A percentile compares a stretch with the other conserved stretches of the same genome.
These are phyloP conservation scores for Nothophaeocryptopus gaeumannii DNA, from an alignment of 2,329 filamentous ascomycete species.

Conservation along the genomic window DNA sequence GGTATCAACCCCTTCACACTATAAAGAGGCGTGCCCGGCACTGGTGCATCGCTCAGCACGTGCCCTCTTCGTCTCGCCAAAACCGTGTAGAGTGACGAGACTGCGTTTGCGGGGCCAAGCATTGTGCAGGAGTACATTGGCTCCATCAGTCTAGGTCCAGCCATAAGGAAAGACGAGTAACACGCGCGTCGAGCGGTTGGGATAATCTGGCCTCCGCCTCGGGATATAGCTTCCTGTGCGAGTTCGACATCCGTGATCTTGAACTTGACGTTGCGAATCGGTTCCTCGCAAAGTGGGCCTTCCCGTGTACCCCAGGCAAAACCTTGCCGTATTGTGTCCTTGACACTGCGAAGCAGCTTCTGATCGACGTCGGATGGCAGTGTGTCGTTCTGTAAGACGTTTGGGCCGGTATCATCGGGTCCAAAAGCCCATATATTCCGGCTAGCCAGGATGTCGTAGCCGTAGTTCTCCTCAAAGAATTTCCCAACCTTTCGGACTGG, in stretches of 20 bases:
- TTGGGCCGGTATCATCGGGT: constrained; percentile 89
- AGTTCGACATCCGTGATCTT: constrained; percentile 87
- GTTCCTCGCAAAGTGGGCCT: constrained; percentile 96
- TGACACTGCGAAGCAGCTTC: constrained; percentile 79
- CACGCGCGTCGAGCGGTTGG: constrained; percentile 88
- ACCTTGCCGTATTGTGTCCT: constrained; percentile 90
- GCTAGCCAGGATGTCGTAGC: constrained; percentile 91
- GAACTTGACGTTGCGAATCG: constrained; percentile 97
- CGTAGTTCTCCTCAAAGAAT: constrained; percentile 96
- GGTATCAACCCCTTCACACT: constrained; percentile 86
- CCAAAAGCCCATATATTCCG: constrained; percentile 98
- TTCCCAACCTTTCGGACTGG: constrained; percentile 90
- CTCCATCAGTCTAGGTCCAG: constrained; percentile 93
- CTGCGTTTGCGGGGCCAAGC: constrained; percentile 85
- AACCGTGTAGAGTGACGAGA: constrained; percentile 86
- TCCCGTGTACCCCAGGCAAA: constrained; percentile 96
- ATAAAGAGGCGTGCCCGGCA: constrained; percentile 92
- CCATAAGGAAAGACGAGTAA: constrained; percentile 96
- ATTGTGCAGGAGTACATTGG: constrained; percentile 90
- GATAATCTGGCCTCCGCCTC: constrained; percentile 95
- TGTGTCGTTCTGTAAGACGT: constrained; percentile 95
- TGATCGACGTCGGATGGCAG: constrained; percentile 92
- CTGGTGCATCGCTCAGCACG: constrained; percentile 88
- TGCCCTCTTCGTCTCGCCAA: constrained; percentile 85
- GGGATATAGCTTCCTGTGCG: constrained; percentile 86